Conservation (phyloP, 2,329 filamentous ascomycete species). For the Graphilbum ipis-grandicollis region DNA sequence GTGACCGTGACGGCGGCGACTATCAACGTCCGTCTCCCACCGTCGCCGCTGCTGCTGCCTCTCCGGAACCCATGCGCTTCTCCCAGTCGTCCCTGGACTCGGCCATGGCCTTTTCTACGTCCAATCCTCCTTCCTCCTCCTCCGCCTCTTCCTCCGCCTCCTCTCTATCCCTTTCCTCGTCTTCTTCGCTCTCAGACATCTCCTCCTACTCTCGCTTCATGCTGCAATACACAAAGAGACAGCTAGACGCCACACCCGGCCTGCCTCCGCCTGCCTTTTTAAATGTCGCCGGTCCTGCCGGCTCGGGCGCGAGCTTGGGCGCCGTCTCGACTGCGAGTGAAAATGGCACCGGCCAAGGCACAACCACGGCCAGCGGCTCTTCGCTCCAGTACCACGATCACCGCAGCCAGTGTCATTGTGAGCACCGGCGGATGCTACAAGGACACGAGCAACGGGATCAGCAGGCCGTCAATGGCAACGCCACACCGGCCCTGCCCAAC, state of each 20-base stretch:
- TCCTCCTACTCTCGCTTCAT: slow-evolving; percentile 39
- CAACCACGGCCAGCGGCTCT: too few relatives aligned
- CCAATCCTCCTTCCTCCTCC: too few relatives aligned
- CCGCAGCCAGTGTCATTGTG: slow-evolving; percentile 4
- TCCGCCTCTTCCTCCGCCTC: too few relatives aligned
- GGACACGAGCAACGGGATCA: not conserved
- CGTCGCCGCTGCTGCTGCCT: too few relatives aligned
- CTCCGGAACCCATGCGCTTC: too few relatives aligned
- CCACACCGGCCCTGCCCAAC: slow-evolving; percentile 12
- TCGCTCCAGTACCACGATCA: not conserved
- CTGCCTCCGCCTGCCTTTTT: slow-evolving; percentile 16
- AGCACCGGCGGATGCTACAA: not conserved
- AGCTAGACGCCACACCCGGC: slow-evolving; percentile 41
- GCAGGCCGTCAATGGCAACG: not conserved
- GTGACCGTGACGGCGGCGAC: too few relatives aligned
- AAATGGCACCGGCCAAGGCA: too few relatives aligned
- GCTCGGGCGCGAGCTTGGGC: not conserved
- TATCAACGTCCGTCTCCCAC: too few relatives aligned
- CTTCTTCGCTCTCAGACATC: slow-evolving; percentile 13
- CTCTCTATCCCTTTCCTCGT: slow-evolving; percentile 1
- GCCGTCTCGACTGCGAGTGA: too few relatives aligned
- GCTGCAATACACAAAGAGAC: slow-evolving; percentile 46
- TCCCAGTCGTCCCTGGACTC: too few relatives aligned
- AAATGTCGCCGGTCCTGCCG: slow-evolving; percentile 4
- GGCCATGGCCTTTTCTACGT: too few relatives aligned